Percentiles rank a stretch among this genome's conserved stretches.
Evolutionary conservation across 805 yeast genomes (phyloP).

Genomic region (Starmerella asiatica): DNA sequence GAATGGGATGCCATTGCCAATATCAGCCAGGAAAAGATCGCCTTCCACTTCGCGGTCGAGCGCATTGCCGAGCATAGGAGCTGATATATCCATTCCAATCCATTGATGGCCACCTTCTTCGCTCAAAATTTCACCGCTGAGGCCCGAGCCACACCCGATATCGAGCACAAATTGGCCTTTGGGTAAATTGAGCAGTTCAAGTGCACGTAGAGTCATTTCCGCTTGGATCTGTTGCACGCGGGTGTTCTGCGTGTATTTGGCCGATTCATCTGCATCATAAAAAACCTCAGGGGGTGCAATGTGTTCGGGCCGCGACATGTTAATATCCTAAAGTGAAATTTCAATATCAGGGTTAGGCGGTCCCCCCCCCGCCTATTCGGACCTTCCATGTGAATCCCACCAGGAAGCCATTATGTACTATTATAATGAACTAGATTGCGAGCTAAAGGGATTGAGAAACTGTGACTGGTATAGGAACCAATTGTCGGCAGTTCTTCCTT

Average conservation of each 20-base stretch:
- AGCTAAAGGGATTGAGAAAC: too few species aligned
- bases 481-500: too few species aligned
- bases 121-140: constrained; percentile 82
- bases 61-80: constrained; percentile 91
- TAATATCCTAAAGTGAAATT: too few species aligned
- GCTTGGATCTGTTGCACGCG: constrained; percentile 99
- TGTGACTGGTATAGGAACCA: too few species aligned
- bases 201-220: constrained; percentile 86
- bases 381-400: too few species aligned
- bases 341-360: background rate
- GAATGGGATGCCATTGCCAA: constrained; percentile 89
- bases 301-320: constrained; percentile 91
- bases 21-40: constrained; percentile 78
- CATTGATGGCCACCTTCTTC: constrained; percentile 81
- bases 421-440: too few species aligned
- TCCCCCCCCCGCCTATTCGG: too few species aligned
- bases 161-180: constrained; percentile 60
- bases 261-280: constrained; percentile 80
- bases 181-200: constrained; percentile 70
- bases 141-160: constrained; percentile 94
- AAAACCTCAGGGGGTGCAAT: constrained; percentile 94
- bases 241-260: constrained; percentile 79
- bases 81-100: constrained; percentile 94
- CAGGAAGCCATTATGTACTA: too few species aligned
- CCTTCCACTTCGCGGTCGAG: constrained; percentile 88